phyloP scores from a whole-genome alignment of 257 asterid species.

The Galeopsis tetrahit region DNA sequence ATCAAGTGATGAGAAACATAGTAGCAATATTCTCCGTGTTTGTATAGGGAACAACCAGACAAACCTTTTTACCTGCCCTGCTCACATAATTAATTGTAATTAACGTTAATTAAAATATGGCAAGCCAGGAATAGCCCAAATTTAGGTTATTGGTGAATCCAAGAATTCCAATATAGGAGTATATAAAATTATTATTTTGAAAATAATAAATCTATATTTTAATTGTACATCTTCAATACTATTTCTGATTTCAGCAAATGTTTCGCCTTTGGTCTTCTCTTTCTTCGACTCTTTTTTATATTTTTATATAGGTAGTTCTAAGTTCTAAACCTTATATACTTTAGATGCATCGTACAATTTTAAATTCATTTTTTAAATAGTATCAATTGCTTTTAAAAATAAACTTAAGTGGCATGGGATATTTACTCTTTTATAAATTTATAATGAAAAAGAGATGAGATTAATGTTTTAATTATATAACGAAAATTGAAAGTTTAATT shows the following conservation, averaged over 20 bases:
- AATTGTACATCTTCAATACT: conserved; percentile 15
- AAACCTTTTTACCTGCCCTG: conserved; percentile 37
- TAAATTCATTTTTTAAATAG: too few species aligned
- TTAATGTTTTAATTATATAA: too few species aligned
- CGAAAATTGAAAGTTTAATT: too few species aligned
- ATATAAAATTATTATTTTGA: conserved; percentile 32
- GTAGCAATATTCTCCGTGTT: conserved; percentile 67
- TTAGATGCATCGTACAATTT: too few species aligned
- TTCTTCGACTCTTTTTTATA: not conserved
- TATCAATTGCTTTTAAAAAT: too few species aligned
- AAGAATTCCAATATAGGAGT: conserved; percentile 33
- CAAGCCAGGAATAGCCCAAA: conserved; percentile 45
- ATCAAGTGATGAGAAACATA: conserved; percentile 39
- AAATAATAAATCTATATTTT: not conserved
- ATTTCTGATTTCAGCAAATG: conserved; percentile 32
- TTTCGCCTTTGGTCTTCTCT: conserved; percentile 24
- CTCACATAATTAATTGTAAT: conserved; percentile 1
- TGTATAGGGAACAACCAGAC: conserved; percentile 70
- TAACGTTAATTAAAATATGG: conserved; percentile 9
- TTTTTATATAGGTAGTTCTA: not conserved
- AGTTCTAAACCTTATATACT: too few species aligned
- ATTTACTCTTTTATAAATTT: too few species aligned
- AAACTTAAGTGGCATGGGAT: too few species aligned
- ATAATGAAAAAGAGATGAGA: too few species aligned
- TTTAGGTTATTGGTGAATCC: conserved; percentile 30